Conservation (phyloP, 1,139 yeast genomes). For the Geotrichum macrosporum region DNA sequence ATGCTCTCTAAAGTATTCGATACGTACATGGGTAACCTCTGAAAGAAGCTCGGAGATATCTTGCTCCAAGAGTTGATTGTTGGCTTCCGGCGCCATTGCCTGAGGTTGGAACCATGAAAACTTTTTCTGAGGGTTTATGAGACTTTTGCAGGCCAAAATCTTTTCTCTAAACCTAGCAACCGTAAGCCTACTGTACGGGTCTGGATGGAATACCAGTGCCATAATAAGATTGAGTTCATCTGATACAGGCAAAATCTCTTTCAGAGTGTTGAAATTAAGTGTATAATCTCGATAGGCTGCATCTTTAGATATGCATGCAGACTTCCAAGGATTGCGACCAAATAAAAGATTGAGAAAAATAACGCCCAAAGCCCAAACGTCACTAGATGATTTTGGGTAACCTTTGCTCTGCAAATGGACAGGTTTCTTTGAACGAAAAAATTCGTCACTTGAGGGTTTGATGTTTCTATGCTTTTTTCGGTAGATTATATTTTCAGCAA, state of each 20-base stretch:
- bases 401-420: slow-evolving; percentile 12
- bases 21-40: slow-evolving; percentile 2
- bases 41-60: not conserved
- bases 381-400: slow-evolving; percentile 34
- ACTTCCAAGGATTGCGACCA: slow-evolving; percentile 85
- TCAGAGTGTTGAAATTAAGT: slow-evolving; percentile 3
- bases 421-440: not conserved
- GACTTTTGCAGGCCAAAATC: not conserved
- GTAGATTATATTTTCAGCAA: slow-evolving; percentile 12
- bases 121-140: slow-evolving; percentile 4
- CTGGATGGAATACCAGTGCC: slow-evolving; percentile 19
- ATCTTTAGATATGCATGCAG: slow-evolving; percentile 12
- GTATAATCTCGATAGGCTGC: slow-evolving; percentile 12
- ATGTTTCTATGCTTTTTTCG: not conserved
- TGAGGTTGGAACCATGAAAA: slow-evolving; percentile 15
- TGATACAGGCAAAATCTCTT: slow-evolving; percentile 15
- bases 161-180: slow-evolving; percentile 9
- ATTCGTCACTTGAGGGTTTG: not conserved
- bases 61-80: not conserved
- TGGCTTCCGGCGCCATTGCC: not conserved
- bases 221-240: slow-evolving; percentile 11
- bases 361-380: slow-evolving; percentile 84
- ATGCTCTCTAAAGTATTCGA: slow-evolving; percentile 6
- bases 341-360: slow-evolving; percentile 78
- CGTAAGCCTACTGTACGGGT: slow-evolving; percentile 15